Conservation (phyloP, 108 stramenopile species). For the Fistulifera pelliculosa region DNA sequence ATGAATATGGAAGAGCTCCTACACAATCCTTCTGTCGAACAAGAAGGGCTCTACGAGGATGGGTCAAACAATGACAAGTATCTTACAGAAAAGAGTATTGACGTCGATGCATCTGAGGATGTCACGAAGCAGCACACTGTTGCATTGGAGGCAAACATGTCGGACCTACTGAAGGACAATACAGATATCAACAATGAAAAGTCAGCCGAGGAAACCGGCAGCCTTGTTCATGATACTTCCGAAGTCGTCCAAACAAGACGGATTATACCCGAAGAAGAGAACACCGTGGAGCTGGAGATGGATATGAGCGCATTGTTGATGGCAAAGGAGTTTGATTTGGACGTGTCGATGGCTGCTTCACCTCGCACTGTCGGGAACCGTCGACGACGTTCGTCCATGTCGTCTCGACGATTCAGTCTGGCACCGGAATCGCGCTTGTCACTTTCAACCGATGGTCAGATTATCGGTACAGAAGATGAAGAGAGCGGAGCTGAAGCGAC, state of each 20-base stretch:
- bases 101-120: too few species aligned
- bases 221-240: background rate
- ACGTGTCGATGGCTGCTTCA: background rate
- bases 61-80: too few species aligned
- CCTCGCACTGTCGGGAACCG: background rate
- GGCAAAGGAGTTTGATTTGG: slow-evolving; percentile 5
- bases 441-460: slow-evolving; percentile 1
- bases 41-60: background rate
- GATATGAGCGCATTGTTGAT: slow-evolving; percentile 19
- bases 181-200: too few species aligned
- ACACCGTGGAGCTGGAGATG: slow-evolving; percentile 28
- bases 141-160: too few species aligned
- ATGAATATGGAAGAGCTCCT: slow-evolving; percentile 14
- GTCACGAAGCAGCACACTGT: too few species aligned
- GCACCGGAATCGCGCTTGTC: slow-evolving; percentile 5
- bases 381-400: slow-evolving; percentile 1
- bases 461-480: background rate
- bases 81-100: too few species aligned
- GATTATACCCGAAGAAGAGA: slow-evolving; percentile 6
- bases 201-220: too few species aligned
- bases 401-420: slow-evolving; percentile 12
- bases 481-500: background rate
- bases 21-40: too few species aligned
- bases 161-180: too few species aligned
- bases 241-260: background rate